Percentiles rank a stretch among this genome's conserved stretches.
Conservation (phyloP, 2,329 filamentous ascomycete species). For the Truncatella angustata region DNA sequence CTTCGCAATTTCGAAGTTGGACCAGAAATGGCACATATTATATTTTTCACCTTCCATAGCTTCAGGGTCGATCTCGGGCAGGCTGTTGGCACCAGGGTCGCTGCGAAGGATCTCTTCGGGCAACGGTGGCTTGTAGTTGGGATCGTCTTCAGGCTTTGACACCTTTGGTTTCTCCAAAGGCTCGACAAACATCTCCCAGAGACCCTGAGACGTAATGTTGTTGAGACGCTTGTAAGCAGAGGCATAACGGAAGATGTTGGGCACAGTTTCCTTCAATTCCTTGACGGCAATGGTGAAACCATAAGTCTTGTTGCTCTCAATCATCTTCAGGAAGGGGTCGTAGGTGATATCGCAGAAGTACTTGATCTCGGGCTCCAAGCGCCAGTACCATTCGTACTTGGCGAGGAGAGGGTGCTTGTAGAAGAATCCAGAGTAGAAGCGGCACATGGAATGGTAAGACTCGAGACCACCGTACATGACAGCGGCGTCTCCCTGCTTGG, state of each 20-base stretch:
- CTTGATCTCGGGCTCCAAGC: slow-evolving; percentile 97
- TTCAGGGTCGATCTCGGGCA: slow-evolving; percentile 85
- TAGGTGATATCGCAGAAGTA: slow-evolving; percentile 99
- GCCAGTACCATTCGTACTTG: slow-evolving; percentile 99
- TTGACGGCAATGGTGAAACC: slow-evolving; percentile 99
- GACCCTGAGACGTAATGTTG: slow-evolving; percentile 83
- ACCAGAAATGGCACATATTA: slow-evolving; percentile 99
- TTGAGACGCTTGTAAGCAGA: slow-evolving; percentile 94
- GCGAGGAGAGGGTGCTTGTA: slow-evolving; percentile 93
- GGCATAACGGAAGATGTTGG: slow-evolving; percentile 98
- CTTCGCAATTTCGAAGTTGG: slow-evolving; percentile 96
- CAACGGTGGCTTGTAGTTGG: slow-evolving; percentile 64
- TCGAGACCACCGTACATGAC: slow-evolving; percentile 99
- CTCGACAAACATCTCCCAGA: slow-evolving; percentile 99
- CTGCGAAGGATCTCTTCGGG: slow-evolving; percentile 79
- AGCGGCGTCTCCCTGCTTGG: slow-evolving; percentile 92
- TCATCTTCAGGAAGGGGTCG: slow-evolving; percentile 96
- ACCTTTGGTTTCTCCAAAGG: slow-evolving; percentile 60
- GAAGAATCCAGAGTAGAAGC: slow-evolving; percentile 98
- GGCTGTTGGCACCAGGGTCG: slow-evolving; percentile 66
- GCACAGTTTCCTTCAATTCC: slow-evolving; percentile 94
- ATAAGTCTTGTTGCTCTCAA: slow-evolving; percentile 92
- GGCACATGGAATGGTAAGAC: slow-evolving; percentile 98
- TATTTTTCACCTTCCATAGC: slow-evolving; percentile 97
- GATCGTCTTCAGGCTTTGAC: slow-evolving; percentile 59